Evolutionary conservation across 1,139 yeast species (phyloP).

Genomic region (Debaryomyces fabryi): DNA sequence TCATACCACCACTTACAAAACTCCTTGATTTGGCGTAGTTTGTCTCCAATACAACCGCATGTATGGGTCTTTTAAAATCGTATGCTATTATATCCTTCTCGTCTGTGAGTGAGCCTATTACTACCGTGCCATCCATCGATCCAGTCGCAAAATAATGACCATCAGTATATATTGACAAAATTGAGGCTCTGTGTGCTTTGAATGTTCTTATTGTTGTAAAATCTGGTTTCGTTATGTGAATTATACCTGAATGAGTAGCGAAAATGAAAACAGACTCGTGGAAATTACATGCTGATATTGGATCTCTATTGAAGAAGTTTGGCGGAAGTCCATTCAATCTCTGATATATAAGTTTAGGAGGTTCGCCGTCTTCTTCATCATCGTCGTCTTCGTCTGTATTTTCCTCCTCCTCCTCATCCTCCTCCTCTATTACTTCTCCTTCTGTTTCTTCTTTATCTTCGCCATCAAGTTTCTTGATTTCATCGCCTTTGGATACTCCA

Average conservation of each 20-base stretch:
- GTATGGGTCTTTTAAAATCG: conserved; percentile 87
- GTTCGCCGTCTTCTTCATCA: conserved; percentile 57
- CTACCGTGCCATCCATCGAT: conserved; percentile 91
- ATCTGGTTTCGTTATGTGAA: conserved; percentile 67
- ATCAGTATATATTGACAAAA: conserved; percentile 71
- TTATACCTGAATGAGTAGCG: conserved; percentile 87
- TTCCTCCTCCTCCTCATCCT: not conserved
- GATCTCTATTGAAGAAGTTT: conserved; percentile 70
- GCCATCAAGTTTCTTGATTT: not conserved
- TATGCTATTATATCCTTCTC: conserved; percentile 69
- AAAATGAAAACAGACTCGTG: conserved; percentile 65
- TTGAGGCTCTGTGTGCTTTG: conserved; percentile 85
- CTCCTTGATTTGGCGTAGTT: conserved; percentile 62
- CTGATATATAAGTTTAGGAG: conserved; percentile 76
- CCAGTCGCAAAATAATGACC: conserved; percentile 80
- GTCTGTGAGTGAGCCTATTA: conserved; percentile 70
- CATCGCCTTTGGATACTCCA: not conserved
- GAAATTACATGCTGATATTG: conserved; percentile 70
- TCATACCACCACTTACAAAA: conserved; percentile 87
- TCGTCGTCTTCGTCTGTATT: conserved; percentile 33
- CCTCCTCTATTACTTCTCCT: not conserved
- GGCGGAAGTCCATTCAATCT: conserved; percentile 67
- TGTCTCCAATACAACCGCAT: conserved; percentile 79
- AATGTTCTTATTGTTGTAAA: conserved; percentile 66
- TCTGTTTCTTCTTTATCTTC: not conserved